Percentiles rank a stretch among this genome's conserved stretches.
Evolutionary conservation across 306 rosid species (phyloP).

Genomic region (Albizia julibrissin): DNA sequence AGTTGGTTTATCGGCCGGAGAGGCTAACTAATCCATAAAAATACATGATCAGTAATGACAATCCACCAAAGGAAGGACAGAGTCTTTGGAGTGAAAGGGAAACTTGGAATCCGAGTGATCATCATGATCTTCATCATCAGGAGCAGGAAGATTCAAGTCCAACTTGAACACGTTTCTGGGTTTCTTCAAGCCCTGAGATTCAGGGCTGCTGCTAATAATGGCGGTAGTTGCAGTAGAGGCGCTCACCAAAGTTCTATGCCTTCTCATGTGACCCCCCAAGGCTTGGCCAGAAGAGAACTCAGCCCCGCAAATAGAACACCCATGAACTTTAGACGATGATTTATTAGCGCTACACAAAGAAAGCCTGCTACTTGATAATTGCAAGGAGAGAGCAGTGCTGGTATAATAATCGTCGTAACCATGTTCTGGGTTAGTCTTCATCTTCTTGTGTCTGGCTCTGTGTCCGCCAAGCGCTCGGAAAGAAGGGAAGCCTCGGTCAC

Average conservation of each 20-base stretch:
- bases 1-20: background rate
- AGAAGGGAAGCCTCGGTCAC: conserved; percentile 71
- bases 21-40: background rate
- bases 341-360: background rate
- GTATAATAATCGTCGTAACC: background rate
- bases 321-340: conserved; percentile 54
- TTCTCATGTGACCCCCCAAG: conserved; percentile 92
- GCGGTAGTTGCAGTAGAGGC: background rate
- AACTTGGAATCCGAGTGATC: conserved; percentile 49
- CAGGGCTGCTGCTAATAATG: background rate
- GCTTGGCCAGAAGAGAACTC: conserved; percentile 94
- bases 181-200: conserved; percentile 40
- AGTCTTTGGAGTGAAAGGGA: conserved; percentile 50
- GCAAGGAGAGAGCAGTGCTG: conserved; percentile 55
- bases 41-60: conserved; percentile 57
- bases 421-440: conserved; percentile 34
- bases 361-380: conserved; percentile 41
- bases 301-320: conserved; percentile 77
- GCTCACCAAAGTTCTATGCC: conserved; percentile 60
- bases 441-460: conserved; percentile 83
- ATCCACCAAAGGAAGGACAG: conserved; percentile 67
- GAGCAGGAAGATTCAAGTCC: conserved; percentile 91
- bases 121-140: conserved; percentile 69
- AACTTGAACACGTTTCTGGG: conserved; percentile 51
- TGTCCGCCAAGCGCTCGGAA: conserved; percentile 97